These are phyloP conservation scores for Mycena pura DNA, from an alignment of 768 basidiomycete genomes.

Conservation along the genomic window DNA sequence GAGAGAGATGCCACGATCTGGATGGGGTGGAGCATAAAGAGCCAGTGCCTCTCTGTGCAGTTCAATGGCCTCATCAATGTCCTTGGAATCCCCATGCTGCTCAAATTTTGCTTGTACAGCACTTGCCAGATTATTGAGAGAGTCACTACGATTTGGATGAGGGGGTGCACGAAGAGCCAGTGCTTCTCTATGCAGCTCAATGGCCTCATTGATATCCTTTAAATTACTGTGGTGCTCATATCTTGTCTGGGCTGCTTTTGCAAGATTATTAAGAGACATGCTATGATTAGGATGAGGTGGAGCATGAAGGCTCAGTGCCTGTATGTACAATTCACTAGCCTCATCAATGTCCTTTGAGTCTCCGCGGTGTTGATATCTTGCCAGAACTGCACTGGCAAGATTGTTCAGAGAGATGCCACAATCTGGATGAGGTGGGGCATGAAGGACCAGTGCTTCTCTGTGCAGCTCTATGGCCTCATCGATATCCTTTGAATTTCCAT, in stretches of 20 bases:
- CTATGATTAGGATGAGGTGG: background rate
- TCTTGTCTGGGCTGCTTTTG: background rate
- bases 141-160: background rate
- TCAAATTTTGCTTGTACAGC: constrained; percentile 26
- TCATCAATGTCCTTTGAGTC: too few species aligned
- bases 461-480: too few species aligned
- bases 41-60: constrained; percentile 16
- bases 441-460: too few species aligned
- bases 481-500: too few species aligned
- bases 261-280: background rate
- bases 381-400: too few species aligned
- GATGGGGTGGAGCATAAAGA: constrained; percentile 17
- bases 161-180: background rate
- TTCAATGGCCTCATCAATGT: constrained; percentile 24
- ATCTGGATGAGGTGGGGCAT: too few species aligned
- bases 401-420: too few species aligned
- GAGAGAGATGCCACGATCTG: constrained; percentile 1
- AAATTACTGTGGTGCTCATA: background rate
- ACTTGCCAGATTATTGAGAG: constrained; percentile 18
- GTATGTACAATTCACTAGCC: too few species aligned
- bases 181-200: background rate
- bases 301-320: background rate
- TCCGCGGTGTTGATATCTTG: too few species aligned
- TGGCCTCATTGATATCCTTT: background rate
- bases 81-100: constrained; percentile 23